Evolutionary conservation across 768 basidiomycete species (phyloP), one percentile per base, ranked within the genome.

Genomic region (Termitomyces sp.): DNA sequence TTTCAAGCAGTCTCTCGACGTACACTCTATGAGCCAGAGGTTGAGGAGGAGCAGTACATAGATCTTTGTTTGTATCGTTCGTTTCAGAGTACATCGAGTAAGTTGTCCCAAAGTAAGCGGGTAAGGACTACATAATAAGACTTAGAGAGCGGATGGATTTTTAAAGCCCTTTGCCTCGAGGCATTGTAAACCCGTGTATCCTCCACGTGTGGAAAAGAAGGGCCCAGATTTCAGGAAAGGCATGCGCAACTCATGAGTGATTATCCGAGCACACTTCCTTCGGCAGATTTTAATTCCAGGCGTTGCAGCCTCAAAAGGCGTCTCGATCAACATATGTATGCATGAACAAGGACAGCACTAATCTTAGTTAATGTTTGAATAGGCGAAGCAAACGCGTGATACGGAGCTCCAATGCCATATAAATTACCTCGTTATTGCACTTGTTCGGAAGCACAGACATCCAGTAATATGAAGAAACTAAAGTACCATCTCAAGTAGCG

Each of bases 21-120:
- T 58, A 66, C 65, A 64, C 60, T 64, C 56, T 58, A 54, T 64
- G 62, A 7, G 56, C 45, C 36, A 57, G 63, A 58, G 63, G 46
- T 34, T 62, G 61, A 53, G 61, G 56, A 9, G 52, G 47, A 18
- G 58, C 13, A 34, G 55, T 16, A 20, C 45, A 54, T 16, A 48
- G 11, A 49, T 64, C 59, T 44, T 57, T 66, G 22, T 15, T 34
- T 22, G 50, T 45, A 18, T 66, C 65, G 52, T 59, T 64, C 45
- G 48, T 49, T 31, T 66, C 63, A 42, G 61, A 57, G 37, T 58
- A 64, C 65, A 66, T 66, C 33, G 54, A 47, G 24, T 52, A 30
- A 20, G n/a, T 30, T 39, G 52, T 53, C 36, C 8, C 30, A 16
- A n/a, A n/a, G 50, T n/a, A 24, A 41, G 31, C 24, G n/a, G 15